Conservation (phyloP, 148 eudicot species). For the Camellia granthamiana region DNA sequence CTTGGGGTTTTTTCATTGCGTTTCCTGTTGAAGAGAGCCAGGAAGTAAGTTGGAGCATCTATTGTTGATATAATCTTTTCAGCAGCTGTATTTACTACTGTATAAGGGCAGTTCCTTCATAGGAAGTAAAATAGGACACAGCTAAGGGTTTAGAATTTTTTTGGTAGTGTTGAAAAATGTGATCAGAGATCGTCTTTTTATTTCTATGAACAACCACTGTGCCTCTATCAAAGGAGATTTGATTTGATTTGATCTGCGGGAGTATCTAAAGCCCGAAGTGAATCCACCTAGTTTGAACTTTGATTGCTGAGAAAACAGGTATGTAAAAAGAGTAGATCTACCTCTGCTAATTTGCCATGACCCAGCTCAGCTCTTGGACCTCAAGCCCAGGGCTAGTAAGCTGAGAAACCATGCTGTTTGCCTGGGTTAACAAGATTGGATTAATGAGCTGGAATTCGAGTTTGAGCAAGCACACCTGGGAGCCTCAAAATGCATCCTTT, state of each 20-base stretch:
- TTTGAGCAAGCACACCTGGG: no score
- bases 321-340: no score
- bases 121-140: not conserved
- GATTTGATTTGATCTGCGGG: no score
- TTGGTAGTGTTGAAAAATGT: no score
- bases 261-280: no score
- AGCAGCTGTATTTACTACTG: not conserved
- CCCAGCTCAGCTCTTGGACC: no score
- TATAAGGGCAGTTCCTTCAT: not conserved
- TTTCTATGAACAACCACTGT: not conserved
- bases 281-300: no score
- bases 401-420: not conserved
- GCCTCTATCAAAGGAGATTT: not conserved
- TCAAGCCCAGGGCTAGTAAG: no score
- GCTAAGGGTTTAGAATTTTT: not conserved
- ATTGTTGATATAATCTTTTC: not conserved
- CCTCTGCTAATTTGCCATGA: no score
- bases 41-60: conserved; percentile 7
- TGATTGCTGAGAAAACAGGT: no score
- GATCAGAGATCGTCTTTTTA: not conserved
- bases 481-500: no score
- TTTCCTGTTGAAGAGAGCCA: conserved; percentile 37
- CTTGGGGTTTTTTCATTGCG: conserved; percentile 26
- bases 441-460: no score
- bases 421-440: not conserved